phyloP scores from a whole-genome alignment of 371 early-diverging fungal species.

The Mortierella sp. region DNA sequence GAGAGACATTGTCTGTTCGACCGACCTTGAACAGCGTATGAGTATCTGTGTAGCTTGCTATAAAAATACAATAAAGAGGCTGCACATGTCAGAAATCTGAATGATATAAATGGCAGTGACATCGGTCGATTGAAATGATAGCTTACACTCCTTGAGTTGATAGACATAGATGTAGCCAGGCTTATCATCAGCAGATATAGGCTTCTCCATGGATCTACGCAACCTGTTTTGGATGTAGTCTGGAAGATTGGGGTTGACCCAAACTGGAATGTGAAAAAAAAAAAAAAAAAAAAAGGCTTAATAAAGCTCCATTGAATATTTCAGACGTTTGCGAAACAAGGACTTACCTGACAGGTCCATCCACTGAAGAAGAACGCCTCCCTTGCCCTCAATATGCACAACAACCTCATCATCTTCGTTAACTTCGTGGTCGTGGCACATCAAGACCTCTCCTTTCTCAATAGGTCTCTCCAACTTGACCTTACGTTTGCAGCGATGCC shows the following conservation, averaged over 20 bases:
- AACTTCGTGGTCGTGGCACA: constrained; percentile 54
- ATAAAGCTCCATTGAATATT: neutral
- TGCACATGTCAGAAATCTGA: neutral
- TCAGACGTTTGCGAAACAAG: neutral
- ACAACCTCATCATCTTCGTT: constrained; percentile 51
- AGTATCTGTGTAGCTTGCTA: constrained; percentile 39
- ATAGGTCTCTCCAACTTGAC: constrained; percentile 53
- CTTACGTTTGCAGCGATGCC: constrained; percentile 49
- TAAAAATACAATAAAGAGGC: neutral
- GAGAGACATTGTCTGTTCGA: constrained; percentile 61
- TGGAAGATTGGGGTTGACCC: constrained; percentile 56
- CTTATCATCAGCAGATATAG: constrained; percentile 60
- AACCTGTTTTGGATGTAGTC: constrained; percentile 51
- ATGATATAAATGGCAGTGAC: neutral
- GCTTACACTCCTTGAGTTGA: constrained; percentile 50
- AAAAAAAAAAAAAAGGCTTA: neutral
- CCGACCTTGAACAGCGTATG: constrained; percentile 69
- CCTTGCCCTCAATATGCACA: constrained; percentile 53
- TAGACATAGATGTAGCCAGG: constrained; percentile 69
- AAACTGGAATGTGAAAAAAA: constrained; percentile 17
- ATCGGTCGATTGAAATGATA: neutral
- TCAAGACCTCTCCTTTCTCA: constrained; percentile 39
- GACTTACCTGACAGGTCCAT: constrained; percentile 47
- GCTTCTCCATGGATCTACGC: constrained; percentile 61
- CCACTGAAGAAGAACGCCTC: constrained; percentile 52